Percentiles rank a stretch among this genome's conserved stretches.
Evolutionary conservation across 805 yeast genomes (phyloP).

Genomic region (Pichia occidentalis): DNA sequence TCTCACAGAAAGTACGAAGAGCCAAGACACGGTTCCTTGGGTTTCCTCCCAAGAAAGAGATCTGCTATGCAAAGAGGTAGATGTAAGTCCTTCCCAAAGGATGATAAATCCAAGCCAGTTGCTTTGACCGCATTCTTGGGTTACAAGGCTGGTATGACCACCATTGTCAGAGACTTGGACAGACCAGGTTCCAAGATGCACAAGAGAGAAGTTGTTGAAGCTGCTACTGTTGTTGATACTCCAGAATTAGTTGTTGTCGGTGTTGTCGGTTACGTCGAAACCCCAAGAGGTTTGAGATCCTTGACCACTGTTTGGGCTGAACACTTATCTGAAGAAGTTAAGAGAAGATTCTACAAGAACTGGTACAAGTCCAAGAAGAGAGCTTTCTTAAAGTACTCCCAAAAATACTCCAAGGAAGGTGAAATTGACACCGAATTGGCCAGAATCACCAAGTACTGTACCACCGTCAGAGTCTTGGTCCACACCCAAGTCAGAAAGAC

Average conservation of each 20-base stretch:
- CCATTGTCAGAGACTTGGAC: constrained; percentile 99
- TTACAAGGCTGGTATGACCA: constrained; percentile 99
- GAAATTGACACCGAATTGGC: constrained; percentile 93
- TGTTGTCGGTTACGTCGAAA: constrained; percentile 99
- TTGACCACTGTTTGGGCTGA: constrained; percentile 99
- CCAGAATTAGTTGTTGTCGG: constrained; percentile 99
- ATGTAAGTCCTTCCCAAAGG: constrained; percentile 99
- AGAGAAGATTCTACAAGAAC: constrained; percentile 99
- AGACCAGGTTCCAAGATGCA: constrained; percentile 99
- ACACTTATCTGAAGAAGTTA: constrained; percentile 98
- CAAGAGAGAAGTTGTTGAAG: constrained; percentile 99
- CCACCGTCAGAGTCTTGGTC: constrained; percentile 97
- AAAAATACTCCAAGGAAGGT: constrained; percentile 91
- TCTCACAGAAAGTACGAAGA: constrained; percentile 99
- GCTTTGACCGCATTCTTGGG: constrained; percentile 99
- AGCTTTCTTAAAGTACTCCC: constrained; percentile 99
- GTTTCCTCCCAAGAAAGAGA: constrained; percentile 99
- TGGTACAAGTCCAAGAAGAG: constrained; percentile 99
- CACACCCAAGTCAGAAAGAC: constrained; percentile 99
- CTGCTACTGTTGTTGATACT: constrained; percentile 98
- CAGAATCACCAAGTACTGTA: constrained; percentile 96
- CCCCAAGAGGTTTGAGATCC: constrained; percentile 99
- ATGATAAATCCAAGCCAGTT: constrained; percentile 95
- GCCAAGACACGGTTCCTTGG: constrained; percentile 99
- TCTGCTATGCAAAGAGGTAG: constrained; percentile 97